Conservation (phyloP, 169 alveolate genomes). For the Plasmodium vivax region DNA sequence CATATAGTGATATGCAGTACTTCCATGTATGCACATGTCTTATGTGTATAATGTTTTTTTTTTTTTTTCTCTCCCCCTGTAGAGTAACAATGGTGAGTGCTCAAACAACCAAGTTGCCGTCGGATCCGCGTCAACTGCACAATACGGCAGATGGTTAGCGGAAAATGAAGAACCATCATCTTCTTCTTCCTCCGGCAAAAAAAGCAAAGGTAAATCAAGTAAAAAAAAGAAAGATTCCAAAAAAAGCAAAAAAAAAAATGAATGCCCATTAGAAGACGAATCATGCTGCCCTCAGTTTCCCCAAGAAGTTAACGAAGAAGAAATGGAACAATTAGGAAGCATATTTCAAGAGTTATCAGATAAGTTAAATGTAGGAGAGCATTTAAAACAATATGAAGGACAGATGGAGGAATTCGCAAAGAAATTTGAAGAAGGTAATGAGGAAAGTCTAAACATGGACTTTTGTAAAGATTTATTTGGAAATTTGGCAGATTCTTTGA, state of each 20-base stretch:
- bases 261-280: neutral
- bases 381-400: neutral
- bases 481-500: neutral
- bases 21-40: neutral
- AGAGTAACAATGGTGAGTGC: neutral
- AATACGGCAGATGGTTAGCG: neutral
- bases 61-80: neutral
- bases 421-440: conserved; percentile 1
- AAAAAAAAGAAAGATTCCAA: neutral
- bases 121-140: neutral
- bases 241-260: neutral
- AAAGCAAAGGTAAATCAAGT: neutral
- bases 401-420: neutral
- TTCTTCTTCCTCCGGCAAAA: neutral
- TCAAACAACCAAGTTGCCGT: neutral
- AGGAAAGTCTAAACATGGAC: neutral
- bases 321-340: neutral
- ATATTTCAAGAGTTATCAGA: neutral
- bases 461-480: neutral
- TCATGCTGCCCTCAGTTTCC: neutral
- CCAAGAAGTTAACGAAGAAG: neutral
- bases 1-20: neutral
- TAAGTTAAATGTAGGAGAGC: neutral
- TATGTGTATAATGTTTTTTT: neutral
- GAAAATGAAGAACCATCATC: neutral